phyloP scores from a whole-genome alignment of 441 rosid genomes.

The Mallotus repandus region DNA sequence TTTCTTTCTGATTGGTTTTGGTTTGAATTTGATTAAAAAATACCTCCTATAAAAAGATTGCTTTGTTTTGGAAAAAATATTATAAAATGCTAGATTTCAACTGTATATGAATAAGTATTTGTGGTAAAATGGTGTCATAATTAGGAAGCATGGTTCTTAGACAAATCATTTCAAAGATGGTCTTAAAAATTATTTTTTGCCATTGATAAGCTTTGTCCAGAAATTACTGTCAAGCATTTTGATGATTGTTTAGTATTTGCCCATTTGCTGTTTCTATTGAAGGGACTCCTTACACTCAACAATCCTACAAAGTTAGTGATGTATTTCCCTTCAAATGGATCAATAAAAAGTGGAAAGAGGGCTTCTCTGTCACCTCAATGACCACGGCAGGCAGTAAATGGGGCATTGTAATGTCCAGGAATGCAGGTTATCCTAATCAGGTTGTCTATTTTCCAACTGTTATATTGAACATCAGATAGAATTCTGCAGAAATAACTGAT shows the following conservation, averaged over 20 bases:
- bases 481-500: slow-evolving; percentile 61
- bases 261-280: slow-evolving; percentile 19
- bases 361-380: slow-evolving; percentile 59
- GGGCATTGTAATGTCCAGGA: slow-evolving; percentile 56
- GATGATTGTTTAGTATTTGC: slow-evolving; percentile 12
- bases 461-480: slow-evolving; percentile 60
- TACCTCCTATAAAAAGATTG: not conserved
- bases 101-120: not conserved
- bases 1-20: not conserved
- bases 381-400: slow-evolving; percentile 54
- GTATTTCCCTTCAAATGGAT: slow-evolving; percentile 64
- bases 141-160: not conserved
- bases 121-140: not conserved
- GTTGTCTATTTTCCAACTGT: slow-evolving; percentile 44
- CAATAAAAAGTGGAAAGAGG: slow-evolving; percentile 63
- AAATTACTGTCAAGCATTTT: slow-evolving; percentile 8
- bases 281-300: slow-evolving; percentile 58
- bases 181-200: not conserved
- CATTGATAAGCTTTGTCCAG: not conserved
- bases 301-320: slow-evolving; percentile 59
- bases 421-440: slow-evolving; percentile 52
- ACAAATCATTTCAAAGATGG: not conserved
- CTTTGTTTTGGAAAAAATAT: not conserved
- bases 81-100: not conserved
- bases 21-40: not conserved